Evolutionary conservation across 1,139 yeast species (phyloP).

Genomic region (Dujonia santamariae): DNA sequence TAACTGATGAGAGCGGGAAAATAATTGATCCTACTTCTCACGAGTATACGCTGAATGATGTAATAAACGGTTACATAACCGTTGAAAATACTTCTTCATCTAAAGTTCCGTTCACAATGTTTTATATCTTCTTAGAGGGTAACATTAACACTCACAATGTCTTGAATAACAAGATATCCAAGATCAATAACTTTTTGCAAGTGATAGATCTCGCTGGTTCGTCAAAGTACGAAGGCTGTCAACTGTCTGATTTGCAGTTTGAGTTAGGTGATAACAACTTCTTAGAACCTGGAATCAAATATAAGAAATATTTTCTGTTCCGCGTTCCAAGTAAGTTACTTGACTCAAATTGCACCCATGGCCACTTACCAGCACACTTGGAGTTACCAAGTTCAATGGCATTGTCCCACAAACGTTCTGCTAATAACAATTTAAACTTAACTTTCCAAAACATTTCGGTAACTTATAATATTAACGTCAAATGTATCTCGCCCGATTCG

Average conservation of each 20-base stretch:
- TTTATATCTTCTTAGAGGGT: slow-evolving; percentile 59
- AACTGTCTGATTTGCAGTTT: background rate
- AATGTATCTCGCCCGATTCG: slow-evolving; percentile 6
- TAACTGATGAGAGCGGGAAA: slow-evolving; percentile 35
- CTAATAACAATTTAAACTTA: background rate
- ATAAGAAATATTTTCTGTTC: slow-evolving; percentile 42
- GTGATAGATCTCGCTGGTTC: slow-evolving; percentile 42
- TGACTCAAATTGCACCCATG: slow-evolving; percentile 17
- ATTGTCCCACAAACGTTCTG: background rate
- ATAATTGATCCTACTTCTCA: slow-evolving; percentile 14
- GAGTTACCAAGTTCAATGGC: slow-evolving; percentile 5
- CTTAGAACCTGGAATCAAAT: slow-evolving; percentile 23
- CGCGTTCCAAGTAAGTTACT: slow-evolving; percentile 36
- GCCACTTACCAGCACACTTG: background rate
- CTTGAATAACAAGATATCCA: slow-evolving; percentile 12
- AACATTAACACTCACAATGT: slow-evolving; percentile 19
- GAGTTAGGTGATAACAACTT: background rate
- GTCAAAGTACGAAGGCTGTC: slow-evolving; percentile 13
- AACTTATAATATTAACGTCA: slow-evolving; percentile 4
- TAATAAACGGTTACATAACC: slow-evolving; percentile 49
- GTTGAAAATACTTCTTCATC: slow-evolving; percentile 40
- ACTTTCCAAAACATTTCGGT: slow-evolving; percentile 2
- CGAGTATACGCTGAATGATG: slow-evolving; percentile 56
- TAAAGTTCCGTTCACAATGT: slow-evolving; percentile 51
- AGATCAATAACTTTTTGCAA: slow-evolving; percentile 28